Evolutionary conservation across 768 basidiomycete species (phyloP).

Genomic region (Rhodotorula paludigena): DNA sequence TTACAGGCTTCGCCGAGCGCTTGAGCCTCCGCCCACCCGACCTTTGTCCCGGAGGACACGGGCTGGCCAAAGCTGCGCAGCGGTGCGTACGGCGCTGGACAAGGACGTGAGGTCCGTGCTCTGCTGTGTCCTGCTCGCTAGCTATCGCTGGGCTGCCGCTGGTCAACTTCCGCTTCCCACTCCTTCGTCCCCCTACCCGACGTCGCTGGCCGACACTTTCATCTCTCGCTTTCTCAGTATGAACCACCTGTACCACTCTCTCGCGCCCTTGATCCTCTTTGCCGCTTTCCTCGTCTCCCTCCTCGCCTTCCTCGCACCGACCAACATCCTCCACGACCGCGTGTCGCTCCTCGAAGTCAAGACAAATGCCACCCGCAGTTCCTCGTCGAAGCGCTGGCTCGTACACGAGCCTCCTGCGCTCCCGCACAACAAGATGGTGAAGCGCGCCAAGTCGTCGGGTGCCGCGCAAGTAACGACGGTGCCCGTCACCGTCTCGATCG

Average conservation of each 20-base stretch:
- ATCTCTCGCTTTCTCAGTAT: neutral
- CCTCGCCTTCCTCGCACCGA: constrained; percentile 33
- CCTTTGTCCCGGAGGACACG: too few species aligned
- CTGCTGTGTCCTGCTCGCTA: too few species aligned
- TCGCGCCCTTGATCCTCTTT: constrained; percentile 24
- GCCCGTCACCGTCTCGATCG: neutral
- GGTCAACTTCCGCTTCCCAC: neutral
- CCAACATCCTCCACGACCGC: constrained; percentile 20
- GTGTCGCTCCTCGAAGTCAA: constrained; percentile 22
- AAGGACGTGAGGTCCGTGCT: too few species aligned
- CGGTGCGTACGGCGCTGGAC: too few species aligned
- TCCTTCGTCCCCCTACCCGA: neutral
- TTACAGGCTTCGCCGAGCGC: too few species aligned
- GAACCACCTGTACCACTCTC: constrained; percentile 36
- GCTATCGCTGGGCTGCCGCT: neutral
- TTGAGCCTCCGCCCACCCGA: too few species aligned
- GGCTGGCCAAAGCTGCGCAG: too few species aligned
- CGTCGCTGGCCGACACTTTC: constrained; percentile 31
- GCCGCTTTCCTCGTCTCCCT: constrained; percentile 30
- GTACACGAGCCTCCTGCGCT: neutral
- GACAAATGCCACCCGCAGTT: neutral
- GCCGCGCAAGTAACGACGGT: neutral
- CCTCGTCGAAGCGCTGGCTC: constrained; percentile 1
- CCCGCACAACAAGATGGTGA: constrained; percentile 1
- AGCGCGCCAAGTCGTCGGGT: neutral